Evolutionary conservation across 805 yeast genomes (phyloP).

Genomic region (Ogataea naganishii): DNA sequence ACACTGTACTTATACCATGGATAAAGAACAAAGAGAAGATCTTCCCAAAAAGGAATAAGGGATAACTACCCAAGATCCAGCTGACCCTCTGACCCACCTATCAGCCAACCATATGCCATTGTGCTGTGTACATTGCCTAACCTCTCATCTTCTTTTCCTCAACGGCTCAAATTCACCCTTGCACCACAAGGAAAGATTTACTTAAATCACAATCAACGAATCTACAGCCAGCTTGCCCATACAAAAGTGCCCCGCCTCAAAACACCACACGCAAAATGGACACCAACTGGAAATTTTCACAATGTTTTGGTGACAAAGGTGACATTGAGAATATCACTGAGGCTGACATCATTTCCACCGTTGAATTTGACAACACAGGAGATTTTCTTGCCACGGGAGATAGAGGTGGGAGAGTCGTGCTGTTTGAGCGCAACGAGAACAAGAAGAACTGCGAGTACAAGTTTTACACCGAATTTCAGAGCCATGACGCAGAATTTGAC

Average conservation of each 20-base stretch:
- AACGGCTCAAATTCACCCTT: too few relatives aligned
- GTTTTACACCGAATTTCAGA: constrained; percentile 93
- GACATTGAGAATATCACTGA: constrained; percentile 93
- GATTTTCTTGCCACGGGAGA: constrained; percentile 97
- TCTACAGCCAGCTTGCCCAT: too few relatives aligned
- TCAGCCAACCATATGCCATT: too few relatives aligned
- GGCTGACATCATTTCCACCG: constrained; percentile 95
- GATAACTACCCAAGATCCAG: too few relatives aligned
- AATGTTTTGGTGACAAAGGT: constrained; percentile 98
- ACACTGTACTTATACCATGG: too few relatives aligned
- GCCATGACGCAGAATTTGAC: constrained; percentile 98
- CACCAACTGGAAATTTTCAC: constrained; percentile 77
- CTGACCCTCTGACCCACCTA: too few relatives aligned
- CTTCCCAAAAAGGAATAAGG: too few relatives aligned
- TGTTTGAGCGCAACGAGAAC: constrained; percentile 79
- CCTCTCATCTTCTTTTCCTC: background rate
- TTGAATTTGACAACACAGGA: constrained; percentile 92
- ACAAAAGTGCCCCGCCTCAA: background rate
- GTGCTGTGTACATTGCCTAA: too few relatives aligned
- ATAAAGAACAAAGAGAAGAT: too few relatives aligned
- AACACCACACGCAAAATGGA: constrained; percentile 11
- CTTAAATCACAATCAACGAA: too few relatives aligned
- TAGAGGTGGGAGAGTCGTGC: constrained; percentile 94
- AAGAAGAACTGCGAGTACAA: constrained; percentile 85
- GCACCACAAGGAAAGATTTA: too few relatives aligned